Evolutionary conservation across 805 yeast genomes (phyloP), one percentile per base, ranked within the genome.

Genomic region (Yamadazyma olivae): DNA sequence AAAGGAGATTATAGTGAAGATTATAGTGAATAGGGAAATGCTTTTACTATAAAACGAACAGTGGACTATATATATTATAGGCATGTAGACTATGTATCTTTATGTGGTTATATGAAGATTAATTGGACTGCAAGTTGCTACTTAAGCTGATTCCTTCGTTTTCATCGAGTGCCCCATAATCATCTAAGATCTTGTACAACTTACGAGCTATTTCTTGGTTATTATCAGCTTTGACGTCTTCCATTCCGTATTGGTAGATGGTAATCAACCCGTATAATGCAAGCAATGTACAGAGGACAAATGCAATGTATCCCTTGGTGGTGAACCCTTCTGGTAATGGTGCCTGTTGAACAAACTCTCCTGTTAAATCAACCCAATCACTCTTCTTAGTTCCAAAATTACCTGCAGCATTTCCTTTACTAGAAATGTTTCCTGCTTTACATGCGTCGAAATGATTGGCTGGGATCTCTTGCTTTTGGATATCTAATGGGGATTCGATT

Each of bases 401-500:
- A 3, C 70, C 74, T n/a, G 90, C 91, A 3, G 95, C 90, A 57
- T 83, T 83, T 33, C 91, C 91, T 27, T 45, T 48, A 24, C 55
- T 56, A 18, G 77, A 64, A 12, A 78, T 63, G 31, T 67, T 62
- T 14, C 71, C 70, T 2, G 56, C 60, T 3, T 51, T 44, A 55
- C 93, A 83, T 3, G 67, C 67, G 12, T 67, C 62, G 20, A 67
- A 54, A 51, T 74, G 83, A 29, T 75, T 71, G 0, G 59, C 59
- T 7, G 77, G 75, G 3, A 80, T 51, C 12, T 42, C 33, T 16
- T 53, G 49, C 16, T 36, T 23, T 59, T 81, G 87, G 33, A 91
- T 70, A 38, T 72, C 71, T 8, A 59, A 48, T 19, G 99, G 99
- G 38, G 88, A 96, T 67, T 91, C 99, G 36, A 91, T 66, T 29